phyloP scores from a whole-genome alignment of 306 rosid genomes.

The Glycine tomentella region DNA sequence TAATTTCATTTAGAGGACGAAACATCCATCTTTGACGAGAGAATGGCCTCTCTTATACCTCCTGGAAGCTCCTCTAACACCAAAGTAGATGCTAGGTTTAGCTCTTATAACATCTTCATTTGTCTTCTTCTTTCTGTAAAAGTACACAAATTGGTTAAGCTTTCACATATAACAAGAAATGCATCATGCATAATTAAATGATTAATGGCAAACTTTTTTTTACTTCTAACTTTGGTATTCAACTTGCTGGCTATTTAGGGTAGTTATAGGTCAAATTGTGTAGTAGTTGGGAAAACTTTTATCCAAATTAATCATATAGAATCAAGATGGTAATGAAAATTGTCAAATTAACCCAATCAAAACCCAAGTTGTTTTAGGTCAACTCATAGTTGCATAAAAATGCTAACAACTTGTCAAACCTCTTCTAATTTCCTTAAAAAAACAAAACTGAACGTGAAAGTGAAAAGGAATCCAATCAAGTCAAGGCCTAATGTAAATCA shows the following conservation, averaged over 20 bases:
- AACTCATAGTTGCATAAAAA: not conserved
- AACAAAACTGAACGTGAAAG: too few species aligned
- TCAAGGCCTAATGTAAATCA: too few species aligned
- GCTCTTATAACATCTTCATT: not conserved
- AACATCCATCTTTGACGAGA: not conserved
- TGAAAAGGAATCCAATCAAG: too few species aligned
- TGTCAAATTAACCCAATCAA: not conserved
- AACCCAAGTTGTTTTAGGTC: not conserved
- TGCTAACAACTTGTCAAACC: not conserved
- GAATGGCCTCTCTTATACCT: not conserved
- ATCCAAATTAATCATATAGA: not conserved
- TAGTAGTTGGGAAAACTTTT: not conserved
- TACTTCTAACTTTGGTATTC: not conserved
- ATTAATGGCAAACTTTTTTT: not conserved
- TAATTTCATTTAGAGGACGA: not conserved
- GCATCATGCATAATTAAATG: not conserved
- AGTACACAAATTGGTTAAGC: not conserved
- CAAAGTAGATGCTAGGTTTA: not conserved
- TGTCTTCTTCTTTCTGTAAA: conserved; percentile 7
- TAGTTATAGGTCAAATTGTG: not conserved
- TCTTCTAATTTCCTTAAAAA: not conserved
- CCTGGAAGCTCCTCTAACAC: not conserved
- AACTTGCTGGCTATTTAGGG: not conserved
- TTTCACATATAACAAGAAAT: not conserved
- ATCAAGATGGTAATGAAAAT: not conserved